phyloP scores from a whole-genome alignment of 2,329 filamentous ascomycete genomes.

The Aureobasidium zeae region DNA sequence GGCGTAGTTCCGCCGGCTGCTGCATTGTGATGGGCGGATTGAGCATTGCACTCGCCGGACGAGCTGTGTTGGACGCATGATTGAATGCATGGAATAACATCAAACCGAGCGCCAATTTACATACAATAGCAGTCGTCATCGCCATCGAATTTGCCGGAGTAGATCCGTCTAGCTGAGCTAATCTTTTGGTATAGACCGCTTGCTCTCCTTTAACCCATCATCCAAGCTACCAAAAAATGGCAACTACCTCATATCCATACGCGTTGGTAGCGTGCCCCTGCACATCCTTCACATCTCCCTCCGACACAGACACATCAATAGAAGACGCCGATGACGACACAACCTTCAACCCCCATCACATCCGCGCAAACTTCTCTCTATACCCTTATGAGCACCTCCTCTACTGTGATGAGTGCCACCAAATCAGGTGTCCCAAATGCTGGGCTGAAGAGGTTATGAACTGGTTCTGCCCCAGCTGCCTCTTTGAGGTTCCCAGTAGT shows the following conservation, averaged over 20 bases:
- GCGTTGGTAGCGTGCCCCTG: conserved; percentile 58
- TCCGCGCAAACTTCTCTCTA: conserved; percentile 80
- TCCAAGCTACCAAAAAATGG: conserved; percentile 32
- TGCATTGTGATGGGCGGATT: neutral
- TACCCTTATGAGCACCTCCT: conserved; percentile 89
- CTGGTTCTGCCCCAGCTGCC: conserved; percentile 88
- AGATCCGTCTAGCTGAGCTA: no score
- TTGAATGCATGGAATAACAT: no score
- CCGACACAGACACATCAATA: neutral
- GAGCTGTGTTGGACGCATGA: conserved; percentile 3
- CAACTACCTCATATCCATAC: conserved; percentile 49
- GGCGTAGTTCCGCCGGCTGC: conserved; percentile 48
- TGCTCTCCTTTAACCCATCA: neutral
- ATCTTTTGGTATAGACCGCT: no score
- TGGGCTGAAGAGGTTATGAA: conserved; percentile 88
- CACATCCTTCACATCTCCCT: conserved; percentile 29
- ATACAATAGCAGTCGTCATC: no score
- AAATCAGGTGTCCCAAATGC: conserved; percentile 88
- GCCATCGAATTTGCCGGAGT: no score
- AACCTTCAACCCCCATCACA: conserved; percentile 76
- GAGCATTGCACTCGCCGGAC: conserved; percentile 10
- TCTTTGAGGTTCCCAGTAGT: conserved; percentile 93
- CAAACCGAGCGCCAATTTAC: no score
- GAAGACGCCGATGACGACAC: conserved; percentile 34
- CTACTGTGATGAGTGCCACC: conserved; percentile 95